phyloP scores from a whole-genome alignment of 176 grass and related monocot genomes.

The Chloris gayana region DNA sequence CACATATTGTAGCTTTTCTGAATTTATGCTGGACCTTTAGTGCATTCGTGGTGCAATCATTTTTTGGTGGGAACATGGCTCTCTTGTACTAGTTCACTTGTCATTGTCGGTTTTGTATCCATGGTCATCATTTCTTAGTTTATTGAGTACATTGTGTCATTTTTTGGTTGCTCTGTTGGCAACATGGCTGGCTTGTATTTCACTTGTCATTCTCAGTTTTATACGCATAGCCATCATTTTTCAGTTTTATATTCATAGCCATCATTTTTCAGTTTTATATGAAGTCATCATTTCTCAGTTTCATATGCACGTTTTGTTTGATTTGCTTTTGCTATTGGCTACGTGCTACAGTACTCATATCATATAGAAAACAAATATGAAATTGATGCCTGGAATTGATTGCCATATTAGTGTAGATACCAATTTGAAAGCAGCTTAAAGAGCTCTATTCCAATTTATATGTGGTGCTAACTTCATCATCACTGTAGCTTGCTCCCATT shows the following conservation, averaged over 20 bases:
- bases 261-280: neutral
- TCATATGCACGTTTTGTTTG: neutral
- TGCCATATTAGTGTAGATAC: neutral
- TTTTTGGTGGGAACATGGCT: neutral
- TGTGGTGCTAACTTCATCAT: neutral
- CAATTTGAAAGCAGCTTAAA: neutral
- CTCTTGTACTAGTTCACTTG: neutral
- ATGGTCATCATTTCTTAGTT: neutral
- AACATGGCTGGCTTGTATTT: neutral
- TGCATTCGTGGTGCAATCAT: neutral
- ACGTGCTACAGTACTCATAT: neutral
- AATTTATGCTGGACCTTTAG: neutral
- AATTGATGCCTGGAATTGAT: neutral
- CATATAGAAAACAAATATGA: neutral
- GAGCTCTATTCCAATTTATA: neutral
- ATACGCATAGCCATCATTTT: neutral
- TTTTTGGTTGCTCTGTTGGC: neutral
- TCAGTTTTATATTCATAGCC: neutral
- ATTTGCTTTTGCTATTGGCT: no score
- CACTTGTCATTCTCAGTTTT: neutral
- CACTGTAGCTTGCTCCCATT: slow-evolving; percentile 49
- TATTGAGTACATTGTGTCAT: neutral
- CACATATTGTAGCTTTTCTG: neutral
- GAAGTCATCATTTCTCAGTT: neutral
- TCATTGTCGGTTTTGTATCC: neutral